These are phyloP conservation scores for Psilocybe mexicana DNA, from an alignment of 1,284 basidiomycete genomes.

Conservation along the genomic window DNA sequence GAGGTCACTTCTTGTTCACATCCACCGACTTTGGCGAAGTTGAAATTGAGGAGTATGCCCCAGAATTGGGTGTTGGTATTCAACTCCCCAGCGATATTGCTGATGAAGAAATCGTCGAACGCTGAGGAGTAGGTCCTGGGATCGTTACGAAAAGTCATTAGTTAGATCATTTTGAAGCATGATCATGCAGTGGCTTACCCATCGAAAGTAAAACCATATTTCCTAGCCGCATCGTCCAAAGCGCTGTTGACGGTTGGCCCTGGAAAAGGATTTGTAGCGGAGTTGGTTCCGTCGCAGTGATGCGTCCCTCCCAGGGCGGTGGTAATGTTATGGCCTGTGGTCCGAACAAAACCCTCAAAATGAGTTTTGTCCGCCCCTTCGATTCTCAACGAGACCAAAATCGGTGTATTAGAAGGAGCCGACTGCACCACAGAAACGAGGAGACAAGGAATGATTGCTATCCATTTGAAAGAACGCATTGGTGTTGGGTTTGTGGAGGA, in stretches of 20 bases:
- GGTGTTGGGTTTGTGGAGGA: not conserved
- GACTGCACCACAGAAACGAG: constrained; percentile 1
- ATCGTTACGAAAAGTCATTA: not conserved
- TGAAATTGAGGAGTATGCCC: constrained; percentile 33
- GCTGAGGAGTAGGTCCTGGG: constrained; percentile 29
- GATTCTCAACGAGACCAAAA: constrained; percentile 38
- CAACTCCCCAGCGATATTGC: constrained; percentile 29
- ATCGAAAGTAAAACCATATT: constrained; percentile 31
- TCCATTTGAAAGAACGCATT: constrained; percentile 11
- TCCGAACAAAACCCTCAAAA: constrained; percentile 38
- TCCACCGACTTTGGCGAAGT: constrained; percentile 33
- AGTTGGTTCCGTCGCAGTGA: constrained; percentile 44
- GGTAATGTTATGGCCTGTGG: constrained; percentile 40
- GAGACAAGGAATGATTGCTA: not conserved
- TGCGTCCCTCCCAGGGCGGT: constrained; percentile 37
- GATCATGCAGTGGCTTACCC: constrained; percentile 24
- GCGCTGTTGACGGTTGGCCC: constrained; percentile 42
- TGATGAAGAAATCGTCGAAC: constrained; percentile 39
- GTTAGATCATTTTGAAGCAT: not conserved
- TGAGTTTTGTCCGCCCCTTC: constrained; percentile 39
- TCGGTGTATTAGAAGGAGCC: constrained; percentile 26
- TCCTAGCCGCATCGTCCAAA: constrained; percentile 33
- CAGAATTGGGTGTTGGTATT: constrained; percentile 33
- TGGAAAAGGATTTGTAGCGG: constrained; percentile 30
- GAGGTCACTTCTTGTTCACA: constrained; percentile 34